These are phyloP conservation scores for Podila verticillata DNA, from an alignment of 192 early-diverging fungal species.

Conservation along the genomic window DNA sequence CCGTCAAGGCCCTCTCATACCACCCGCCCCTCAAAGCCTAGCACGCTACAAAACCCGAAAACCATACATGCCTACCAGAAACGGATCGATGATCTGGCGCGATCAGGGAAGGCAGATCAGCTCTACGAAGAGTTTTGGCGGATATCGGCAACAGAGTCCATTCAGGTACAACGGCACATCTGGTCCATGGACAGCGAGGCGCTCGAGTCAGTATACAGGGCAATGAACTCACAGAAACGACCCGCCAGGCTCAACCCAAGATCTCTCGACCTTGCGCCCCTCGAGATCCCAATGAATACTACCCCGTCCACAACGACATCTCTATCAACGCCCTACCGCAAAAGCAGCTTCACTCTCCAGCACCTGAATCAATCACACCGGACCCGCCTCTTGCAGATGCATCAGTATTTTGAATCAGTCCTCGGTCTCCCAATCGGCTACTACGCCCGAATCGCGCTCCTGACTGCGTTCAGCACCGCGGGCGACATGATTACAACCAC, in stretches of 20 bases:
- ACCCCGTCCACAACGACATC: not conserved
- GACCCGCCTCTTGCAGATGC: slow-evolving; percentile 33
- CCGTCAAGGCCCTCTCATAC: not conserved
- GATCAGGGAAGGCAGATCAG: slow-evolving; percentile 11
- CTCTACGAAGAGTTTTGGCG: slow-evolving; percentile 45
- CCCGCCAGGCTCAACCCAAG: slow-evolving; percentile 1
- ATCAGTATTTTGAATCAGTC: slow-evolving; percentile 38
- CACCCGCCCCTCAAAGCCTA: not conserved
- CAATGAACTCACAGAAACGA: not conserved
- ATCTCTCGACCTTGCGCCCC: not conserved
- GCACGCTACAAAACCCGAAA: not conserved
- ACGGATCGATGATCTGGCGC: slow-evolving; percentile 19
- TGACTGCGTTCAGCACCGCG: slow-evolving; percentile 21
- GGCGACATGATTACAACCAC: slow-evolving; percentile 34
- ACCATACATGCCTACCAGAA: not conserved
- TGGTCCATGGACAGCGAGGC: slow-evolving; percentile 2
- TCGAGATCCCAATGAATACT: not conserved
- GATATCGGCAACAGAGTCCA: slow-evolving; percentile 16
- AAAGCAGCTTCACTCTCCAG: not conserved
- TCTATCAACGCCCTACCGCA: too few species aligned
- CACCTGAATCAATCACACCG: slow-evolving; percentile 21
- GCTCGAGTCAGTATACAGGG: not conserved
- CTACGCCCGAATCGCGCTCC: slow-evolving; percentile 23
- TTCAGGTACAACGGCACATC: slow-evolving; percentile 25
- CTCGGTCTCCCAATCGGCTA: slow-evolving; percentile 19